phyloP scores from a whole-genome alignment of 192 early-diverging fungal species.

The Coemansia guatemalensis region DNA sequence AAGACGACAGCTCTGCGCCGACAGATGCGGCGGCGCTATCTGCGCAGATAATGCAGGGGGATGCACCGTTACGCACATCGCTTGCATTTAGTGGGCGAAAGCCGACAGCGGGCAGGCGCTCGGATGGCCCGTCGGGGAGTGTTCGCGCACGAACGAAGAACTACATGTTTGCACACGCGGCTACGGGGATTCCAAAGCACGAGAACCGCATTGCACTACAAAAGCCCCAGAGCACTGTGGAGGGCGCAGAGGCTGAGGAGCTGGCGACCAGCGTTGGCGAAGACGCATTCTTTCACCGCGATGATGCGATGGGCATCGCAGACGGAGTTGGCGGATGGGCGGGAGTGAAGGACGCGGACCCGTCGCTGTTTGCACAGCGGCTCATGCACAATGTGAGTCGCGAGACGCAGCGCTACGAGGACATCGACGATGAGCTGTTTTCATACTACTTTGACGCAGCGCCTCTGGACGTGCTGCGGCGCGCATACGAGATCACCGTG shows the following conservation, averaged over 20 bases:
- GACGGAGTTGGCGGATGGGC: slow-evolving; percentile 97
- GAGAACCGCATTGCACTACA: slow-evolving; percentile 34
- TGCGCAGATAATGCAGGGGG: slow-evolving; percentile 15
- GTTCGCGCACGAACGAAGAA: slow-evolving; percentile 22
- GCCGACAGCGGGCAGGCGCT: slow-evolving; percentile 13
- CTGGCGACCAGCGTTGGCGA: slow-evolving; percentile 81
- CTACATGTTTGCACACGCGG: slow-evolving; percentile 63
- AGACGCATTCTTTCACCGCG: slow-evolving; percentile 88
- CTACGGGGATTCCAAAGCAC: slow-evolving; percentile 60
- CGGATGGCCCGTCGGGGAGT: slow-evolving; percentile 18
- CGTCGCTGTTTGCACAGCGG: slow-evolving; percentile 87
- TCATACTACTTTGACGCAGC: slow-evolving; percentile 77
- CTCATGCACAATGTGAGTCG: slow-evolving; percentile 90
- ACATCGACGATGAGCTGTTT: slow-evolving; percentile 74
- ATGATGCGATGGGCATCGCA: slow-evolving; percentile 88
- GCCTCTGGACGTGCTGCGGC: slow-evolving; percentile 79
- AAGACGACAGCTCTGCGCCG: slow-evolving; percentile 7
- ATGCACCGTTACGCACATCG: slow-evolving; percentile 5
- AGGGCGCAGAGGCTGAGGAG: slow-evolving; percentile 38
- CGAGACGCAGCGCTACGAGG: slow-evolving; percentile 85
- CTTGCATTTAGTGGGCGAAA: slow-evolving; percentile 2
- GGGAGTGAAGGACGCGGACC: slow-evolving; percentile 75
- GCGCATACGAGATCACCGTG: slow-evolving; percentile 73
- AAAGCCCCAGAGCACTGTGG: not conserved
- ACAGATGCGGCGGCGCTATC: slow-evolving; percentile 30